phyloP scores from a whole-genome alignment of 352 stramenopile genomes.

The Globisporangium middletonii region DNA sequence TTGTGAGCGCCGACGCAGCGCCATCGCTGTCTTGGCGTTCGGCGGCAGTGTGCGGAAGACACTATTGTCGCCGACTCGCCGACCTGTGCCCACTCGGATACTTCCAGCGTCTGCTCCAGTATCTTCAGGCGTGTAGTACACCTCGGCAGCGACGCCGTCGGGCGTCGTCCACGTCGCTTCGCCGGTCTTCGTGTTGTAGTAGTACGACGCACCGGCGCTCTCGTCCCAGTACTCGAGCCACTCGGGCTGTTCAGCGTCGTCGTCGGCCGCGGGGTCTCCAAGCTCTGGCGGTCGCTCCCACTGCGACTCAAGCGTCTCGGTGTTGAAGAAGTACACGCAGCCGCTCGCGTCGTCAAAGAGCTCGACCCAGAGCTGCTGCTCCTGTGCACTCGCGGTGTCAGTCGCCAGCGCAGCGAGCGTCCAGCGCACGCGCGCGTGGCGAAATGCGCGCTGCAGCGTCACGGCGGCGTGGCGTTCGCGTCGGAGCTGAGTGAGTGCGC shows the following conservation, averaged over 20 bases:
- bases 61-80: background rate
- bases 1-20: background rate
- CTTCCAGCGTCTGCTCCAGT: background rate
- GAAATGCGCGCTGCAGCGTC: constrained; percentile 51
- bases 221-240: constrained; percentile 79
- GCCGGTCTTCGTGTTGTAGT: constrained; percentile 61
- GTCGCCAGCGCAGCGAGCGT: constrained; percentile 30
- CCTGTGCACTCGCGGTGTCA: constrained; percentile 7
- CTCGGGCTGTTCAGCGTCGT: constrained; percentile 19
- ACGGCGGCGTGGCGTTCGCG: constrained; percentile 25
- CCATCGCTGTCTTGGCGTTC: constrained; percentile 6
- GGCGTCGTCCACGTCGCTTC: constrained; percentile 64
- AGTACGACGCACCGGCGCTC: constrained; percentile 55
- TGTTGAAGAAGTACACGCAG: constrained; percentile 68
- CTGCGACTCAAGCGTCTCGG: constrained; percentile 34
- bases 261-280: background rate
- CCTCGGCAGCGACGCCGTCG: constrained; percentile 7
- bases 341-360: constrained; percentile 62
- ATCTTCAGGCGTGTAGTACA: constrained; percentile 1
- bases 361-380: constrained; percentile 44
- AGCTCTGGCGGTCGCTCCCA: constrained; percentile 28
- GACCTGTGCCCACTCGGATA: constrained; percentile 1
- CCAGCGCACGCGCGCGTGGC: constrained; percentile 31
- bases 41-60: constrained; percentile 15
- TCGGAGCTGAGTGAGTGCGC: constrained; percentile 13